Conservation (phyloP, 306 rosid species). For the Styphnolobium japonicum region DNA sequence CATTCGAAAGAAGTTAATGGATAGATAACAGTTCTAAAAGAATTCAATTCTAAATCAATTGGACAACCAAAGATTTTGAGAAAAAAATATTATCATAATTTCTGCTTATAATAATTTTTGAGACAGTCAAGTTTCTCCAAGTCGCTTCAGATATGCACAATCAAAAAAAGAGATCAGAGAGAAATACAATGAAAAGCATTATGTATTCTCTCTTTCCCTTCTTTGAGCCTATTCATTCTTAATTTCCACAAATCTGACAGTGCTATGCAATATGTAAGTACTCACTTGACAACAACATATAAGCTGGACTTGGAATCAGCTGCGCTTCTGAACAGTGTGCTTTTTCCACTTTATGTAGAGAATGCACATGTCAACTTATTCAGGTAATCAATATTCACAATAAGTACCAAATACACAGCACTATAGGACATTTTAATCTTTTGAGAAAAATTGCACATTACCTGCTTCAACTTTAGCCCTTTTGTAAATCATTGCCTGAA, state of each 20-base stretch:
- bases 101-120: background rate
- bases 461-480: constrained; percentile 16
- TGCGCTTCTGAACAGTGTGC: background rate
- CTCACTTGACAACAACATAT: background rate
- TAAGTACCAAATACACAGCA: background rate
- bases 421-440: background rate
- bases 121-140: background rate
- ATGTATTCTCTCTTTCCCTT: background rate
- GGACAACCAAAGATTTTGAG: background rate
- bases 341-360: background rate
- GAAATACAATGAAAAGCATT: background rate
- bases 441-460: background rate
- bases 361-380: background rate
- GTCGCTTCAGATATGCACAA: background rate
- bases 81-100: background rate
- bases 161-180: background rate
- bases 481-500: constrained; percentile 2
- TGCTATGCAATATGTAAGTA: background rate
- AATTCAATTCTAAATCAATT: background rate
- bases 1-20: background rate
- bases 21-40: background rate
- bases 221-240: background rate
- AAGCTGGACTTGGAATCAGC: background rate
- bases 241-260: background rate
- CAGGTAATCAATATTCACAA: constrained; percentile 2